Evolutionary conservation across 2,329 filamentous ascomycete genomes (phyloP).

Genomic region (Fusarium neocosmosporiellum): DNA sequence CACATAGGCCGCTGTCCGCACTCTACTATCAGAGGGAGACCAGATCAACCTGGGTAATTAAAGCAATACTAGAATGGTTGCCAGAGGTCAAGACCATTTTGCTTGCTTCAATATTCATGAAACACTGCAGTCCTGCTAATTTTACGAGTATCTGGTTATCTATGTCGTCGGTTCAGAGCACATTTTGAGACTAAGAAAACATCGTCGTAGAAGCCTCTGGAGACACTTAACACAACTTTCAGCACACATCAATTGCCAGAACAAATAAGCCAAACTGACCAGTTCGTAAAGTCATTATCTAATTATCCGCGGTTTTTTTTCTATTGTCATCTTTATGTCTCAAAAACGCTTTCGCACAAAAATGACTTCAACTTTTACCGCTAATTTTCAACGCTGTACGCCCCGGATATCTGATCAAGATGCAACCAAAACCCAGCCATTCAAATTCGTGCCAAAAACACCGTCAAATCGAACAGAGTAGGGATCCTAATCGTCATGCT

Average conservation of each 20-base stretch:
- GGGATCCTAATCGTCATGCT: constrained; percentile 47
- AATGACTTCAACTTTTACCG: constrained; percentile 44
- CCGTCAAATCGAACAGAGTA: constrained; percentile 38
- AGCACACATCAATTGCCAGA: background rate
- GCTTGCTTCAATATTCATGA: background rate
- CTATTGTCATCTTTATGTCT: constrained; percentile 36
- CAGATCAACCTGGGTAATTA: background rate
- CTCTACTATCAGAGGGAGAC: background rate
- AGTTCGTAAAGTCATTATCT: constrained; percentile 37
- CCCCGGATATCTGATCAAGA: constrained; percentile 42
- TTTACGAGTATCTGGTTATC: background rate
- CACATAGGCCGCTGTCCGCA: background rate
- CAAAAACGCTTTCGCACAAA: constrained; percentile 40
- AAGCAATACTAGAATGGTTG: background rate
- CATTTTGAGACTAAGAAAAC: background rate
- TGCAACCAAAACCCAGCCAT: constrained; percentile 32
- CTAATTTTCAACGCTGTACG: constrained; percentile 41
- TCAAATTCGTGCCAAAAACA: constrained; percentile 16
- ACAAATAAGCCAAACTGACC: background rate
- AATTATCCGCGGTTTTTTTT: constrained; percentile 35
- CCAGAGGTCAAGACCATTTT: background rate
- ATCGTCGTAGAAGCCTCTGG: background rate
- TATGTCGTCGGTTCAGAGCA: background rate
- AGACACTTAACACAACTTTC: background rate
- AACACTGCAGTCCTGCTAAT: background rate